phyloP scores from a whole-genome alignment of 306 rosid genomes.

The Quillaja saponaria region DNA sequence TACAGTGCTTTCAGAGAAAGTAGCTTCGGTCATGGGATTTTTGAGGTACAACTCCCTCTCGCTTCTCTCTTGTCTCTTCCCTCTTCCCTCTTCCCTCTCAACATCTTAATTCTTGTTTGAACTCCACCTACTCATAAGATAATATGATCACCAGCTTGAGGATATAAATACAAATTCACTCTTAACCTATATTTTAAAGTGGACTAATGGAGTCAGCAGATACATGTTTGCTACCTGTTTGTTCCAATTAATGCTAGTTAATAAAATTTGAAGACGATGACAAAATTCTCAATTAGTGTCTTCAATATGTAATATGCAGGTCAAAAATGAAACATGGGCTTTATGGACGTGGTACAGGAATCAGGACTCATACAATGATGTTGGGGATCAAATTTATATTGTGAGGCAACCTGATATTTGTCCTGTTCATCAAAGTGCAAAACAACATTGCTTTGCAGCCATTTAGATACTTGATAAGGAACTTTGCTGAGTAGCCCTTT shows the following conservation, averaged over 20 bases:
- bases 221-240: too few relatives aligned
- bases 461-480: conserved; percentile 20
- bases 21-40: conserved; percentile 79
- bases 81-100: neutral
- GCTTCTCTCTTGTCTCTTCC: neutral
- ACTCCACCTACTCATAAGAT: too few relatives aligned
- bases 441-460: conserved; percentile 28
- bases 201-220: too few relatives aligned
- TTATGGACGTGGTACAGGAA: conserved; percentile 79
- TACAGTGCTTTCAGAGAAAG: conserved; percentile 76
- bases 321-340: conserved; percentile 82
- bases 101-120: too few relatives aligned
- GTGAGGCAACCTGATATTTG: conserved; percentile 73
- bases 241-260: too few relatives aligned
- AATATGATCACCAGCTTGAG: too few relatives aligned
- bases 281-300: neutral
- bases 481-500: conserved; percentile 7
- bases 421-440: conserved; percentile 22
- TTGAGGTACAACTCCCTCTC: conserved; percentile 53
- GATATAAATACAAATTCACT: too few relatives aligned
- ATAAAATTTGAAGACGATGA: neutral
- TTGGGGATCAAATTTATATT: conserved; percentile 75
- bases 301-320: conserved; percentile 47
- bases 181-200: too few relatives aligned
- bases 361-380: conserved; percentile 57